Evolutionary conservation across 164 flowering plant species (phyloP).

Genomic region (Protea cynaroides): DNA sequence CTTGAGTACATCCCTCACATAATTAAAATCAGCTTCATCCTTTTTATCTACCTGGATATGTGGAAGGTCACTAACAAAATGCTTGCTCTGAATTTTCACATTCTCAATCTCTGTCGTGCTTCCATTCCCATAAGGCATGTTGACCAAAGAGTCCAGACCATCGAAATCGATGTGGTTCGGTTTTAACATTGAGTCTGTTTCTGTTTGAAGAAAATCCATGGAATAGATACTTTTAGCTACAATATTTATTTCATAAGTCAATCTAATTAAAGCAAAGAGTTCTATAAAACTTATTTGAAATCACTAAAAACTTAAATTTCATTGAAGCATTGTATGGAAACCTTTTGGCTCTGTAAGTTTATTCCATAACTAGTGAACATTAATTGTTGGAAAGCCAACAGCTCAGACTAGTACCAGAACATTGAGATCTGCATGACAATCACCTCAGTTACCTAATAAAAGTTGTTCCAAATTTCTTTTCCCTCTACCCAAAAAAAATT

Average conservation of each 20-base stretch:
- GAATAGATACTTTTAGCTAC: not conserved
- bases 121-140: slow-evolving; percentile 5
- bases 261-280: not conserved
- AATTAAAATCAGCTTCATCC: slow-evolving; percentile 14
- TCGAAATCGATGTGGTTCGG: no score
- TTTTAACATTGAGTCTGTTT: slow-evolving; percentile 12
- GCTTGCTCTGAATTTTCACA: slow-evolving; percentile 4
- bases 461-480: no score
- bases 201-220: slow-evolving; percentile 14
- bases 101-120: slow-evolving; percentile 6
- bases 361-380: no score
- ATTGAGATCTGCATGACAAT: no score
- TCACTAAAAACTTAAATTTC: no score
- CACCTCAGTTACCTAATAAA: no score
- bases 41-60: slow-evolving; percentile 30
- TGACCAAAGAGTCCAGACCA: slow-evolving; percentile 12
- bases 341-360: no score
- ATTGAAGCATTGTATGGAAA: no score
- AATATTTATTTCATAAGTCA: not conserved
- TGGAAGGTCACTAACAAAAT: slow-evolving; percentile 5
- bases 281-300: no score
- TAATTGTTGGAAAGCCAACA: no score
- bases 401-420: no score
- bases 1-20: slow-evolving; percentile 52
- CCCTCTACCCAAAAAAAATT: no score